These are phyloP conservation scores for Psilocybe azurescens DNA, from an alignment of 768 basidiomycete species.

Conservation along the genomic window DNA sequence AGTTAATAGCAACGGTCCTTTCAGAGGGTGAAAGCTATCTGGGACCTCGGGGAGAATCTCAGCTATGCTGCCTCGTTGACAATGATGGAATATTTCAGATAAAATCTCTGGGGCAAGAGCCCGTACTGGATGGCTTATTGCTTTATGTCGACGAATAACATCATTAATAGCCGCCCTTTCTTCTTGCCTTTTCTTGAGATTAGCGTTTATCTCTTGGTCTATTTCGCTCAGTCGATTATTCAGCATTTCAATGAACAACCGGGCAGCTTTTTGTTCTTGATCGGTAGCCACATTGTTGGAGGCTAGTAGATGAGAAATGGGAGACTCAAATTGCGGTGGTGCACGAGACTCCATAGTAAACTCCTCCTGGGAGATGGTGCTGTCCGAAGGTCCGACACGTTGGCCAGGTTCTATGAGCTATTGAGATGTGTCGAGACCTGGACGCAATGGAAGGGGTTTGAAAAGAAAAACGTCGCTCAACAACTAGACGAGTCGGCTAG, in stretches of 20 bases:
- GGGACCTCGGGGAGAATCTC: not conserved
- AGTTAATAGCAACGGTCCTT: not conserved
- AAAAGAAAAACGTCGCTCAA: no score
- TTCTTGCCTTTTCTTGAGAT: not conserved
- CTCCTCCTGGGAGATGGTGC: no score
- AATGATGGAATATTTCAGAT: slow-evolving; percentile 6
- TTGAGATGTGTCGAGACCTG: no score
- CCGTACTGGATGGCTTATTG: not conserved
- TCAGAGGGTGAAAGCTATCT: not conserved
- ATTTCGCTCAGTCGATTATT: not conserved
- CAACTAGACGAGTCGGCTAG: no score
- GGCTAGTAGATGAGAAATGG: not conserved
- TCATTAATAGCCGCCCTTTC: not conserved
- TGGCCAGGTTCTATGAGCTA: no score
- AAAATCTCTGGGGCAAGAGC: not conserved
- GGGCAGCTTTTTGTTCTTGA: not conserved
- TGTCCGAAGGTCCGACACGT: no score
- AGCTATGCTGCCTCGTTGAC: not conserved
- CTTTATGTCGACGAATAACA: not conserved
- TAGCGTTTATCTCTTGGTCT: not conserved
- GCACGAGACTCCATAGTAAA: no score
- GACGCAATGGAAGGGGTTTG: no score
- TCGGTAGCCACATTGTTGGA: not conserved
- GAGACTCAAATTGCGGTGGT: not conserved
- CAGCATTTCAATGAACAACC: not conserved